Conservation (phyloP, 2,329 filamentous ascomycete genomes). For the Hypoxylon rubiginosum region DNA sequence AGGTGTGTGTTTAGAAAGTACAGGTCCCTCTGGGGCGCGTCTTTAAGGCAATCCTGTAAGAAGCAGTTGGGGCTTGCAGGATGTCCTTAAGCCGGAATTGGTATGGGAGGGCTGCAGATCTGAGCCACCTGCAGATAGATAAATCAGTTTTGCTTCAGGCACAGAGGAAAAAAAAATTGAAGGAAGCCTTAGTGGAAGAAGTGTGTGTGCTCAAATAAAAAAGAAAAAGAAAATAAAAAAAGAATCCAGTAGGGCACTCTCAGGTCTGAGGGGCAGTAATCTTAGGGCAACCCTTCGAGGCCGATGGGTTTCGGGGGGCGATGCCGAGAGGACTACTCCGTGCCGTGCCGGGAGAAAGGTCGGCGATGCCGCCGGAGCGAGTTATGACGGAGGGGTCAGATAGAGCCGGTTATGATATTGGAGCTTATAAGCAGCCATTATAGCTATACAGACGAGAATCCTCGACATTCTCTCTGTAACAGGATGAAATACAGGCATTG, state of each 20-base stretch:
- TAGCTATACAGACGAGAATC: conserved; percentile 11
- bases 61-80: conserved; percentile 34
- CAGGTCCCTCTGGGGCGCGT: conserved; percentile 14
- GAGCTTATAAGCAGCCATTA: conserved; percentile 25
- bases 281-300: not conserved
- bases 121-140: conserved; percentile 40
- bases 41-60: conserved; percentile 28
- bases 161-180: conserved; percentile 12
- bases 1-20: conserved; percentile 24
- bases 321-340: not conserved
- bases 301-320: not conserved
- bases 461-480: conserved; percentile 15
- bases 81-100: conserved; percentile 35
- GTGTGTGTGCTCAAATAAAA: not conserved
- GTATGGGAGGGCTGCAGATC: conserved; percentile 42
- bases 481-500: conserved; percentile 34
- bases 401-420: conserved; percentile 14
- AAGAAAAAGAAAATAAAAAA: too few species aligned
- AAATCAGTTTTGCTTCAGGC: conserved; percentile 38
- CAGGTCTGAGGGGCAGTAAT: not conserved
- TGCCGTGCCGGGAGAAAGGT: not conserved
- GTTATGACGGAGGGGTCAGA: conserved; percentile 19
- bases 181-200: not conserved
- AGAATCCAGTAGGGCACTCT: not conserved
- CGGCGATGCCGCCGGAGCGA: conserved; percentile 6